Evolutionary conservation across 352 stramenopile genomes (phyloP), one percentile per base, ranked within the genome.

Genomic region (Globisporangium canariense): DNA sequence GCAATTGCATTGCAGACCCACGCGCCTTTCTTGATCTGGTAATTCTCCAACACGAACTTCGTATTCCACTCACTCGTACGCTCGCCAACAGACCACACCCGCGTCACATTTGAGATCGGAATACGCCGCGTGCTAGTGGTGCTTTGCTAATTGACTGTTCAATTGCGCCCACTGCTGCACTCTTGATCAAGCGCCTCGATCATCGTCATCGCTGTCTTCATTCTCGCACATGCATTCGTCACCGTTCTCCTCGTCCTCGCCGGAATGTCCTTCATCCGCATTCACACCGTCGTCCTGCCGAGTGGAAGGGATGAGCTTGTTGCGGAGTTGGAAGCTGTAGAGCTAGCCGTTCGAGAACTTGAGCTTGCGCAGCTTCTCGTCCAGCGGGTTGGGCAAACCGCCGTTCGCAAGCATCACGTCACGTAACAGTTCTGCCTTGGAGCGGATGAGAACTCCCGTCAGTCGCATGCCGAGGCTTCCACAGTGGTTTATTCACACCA

Each of bases 271-370:
- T 8, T 52, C 20, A 28, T n/a, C 46, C 0, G 30, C 20, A 52
- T 20, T 6, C 20, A 13, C 25, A 3, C 34, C 28, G 1, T 20
- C 28, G 4, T 40, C 28, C 14, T 40, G 28, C 13, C 25, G n/a
- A 40, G 8, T 40, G 4, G 50, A 56, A 4, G 7, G 14, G 14
- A 25, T 40, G 28, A 56, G 28, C 16, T 56, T 56, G 50, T 20
- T 32, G 10, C 50, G 50, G 18, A 56, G 14, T 14, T 56, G 50
- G 50, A 56, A 56, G 14, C 28, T 56, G 28, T 56, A 56, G 50
- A 56, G 50, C 50, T 28, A 56, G 14, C 50, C 28, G 28, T 56
- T 56, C 14, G 50, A 56, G 50, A 56, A 56, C 13, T 36, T 56
- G 28, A 56, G 50, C 50, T 56, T 41, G 6, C 50, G 50, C 10